Evolutionary conservation across 441 rosid genomes (phyloP).

Genomic region (Populus hybrid): DNA sequence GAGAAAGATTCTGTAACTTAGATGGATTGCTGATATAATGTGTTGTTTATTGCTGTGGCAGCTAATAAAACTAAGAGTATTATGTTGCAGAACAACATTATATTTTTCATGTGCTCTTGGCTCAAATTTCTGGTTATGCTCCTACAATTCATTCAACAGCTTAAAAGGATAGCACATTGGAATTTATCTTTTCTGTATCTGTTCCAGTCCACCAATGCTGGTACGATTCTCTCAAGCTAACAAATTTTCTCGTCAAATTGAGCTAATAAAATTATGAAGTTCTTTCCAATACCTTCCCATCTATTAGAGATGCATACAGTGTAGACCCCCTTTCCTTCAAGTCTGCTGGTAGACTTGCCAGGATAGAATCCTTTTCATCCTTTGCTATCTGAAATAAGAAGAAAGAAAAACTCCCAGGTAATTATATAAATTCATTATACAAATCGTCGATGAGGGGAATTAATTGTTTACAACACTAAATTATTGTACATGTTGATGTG

Average conservation of each 20-base stretch:
- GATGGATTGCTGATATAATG: background rate
- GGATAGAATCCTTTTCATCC: constrained; percentile 69
- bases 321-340: constrained; percentile 67
- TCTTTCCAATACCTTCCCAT: constrained; percentile 67
- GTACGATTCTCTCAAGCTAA: background rate
- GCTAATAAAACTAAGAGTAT: background rate
- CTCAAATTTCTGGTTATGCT: constrained; percentile 11
- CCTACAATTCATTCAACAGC: background rate
- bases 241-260: constrained; percentile 8
- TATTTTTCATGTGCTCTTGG: background rate
- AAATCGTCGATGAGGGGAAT: background rate
- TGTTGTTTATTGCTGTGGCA: background rate
- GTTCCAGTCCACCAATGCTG: background rate
- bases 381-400: constrained; percentile 55
- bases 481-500: background rate
- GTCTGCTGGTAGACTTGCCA: constrained; percentile 72
- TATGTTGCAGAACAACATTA: background rate
- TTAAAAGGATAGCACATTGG: background rate
- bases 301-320: constrained; percentile 62
- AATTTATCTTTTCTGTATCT: background rate
- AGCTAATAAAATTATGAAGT: constrained; percentile 11
- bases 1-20: background rate
- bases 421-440: background rate
- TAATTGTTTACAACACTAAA: background rate
- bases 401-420: constrained; percentile 1